These are phyloP conservation scores for Picea glauca DNA, from an alignment of 75 land plant genomes.

Conservation along the genomic window DNA sequence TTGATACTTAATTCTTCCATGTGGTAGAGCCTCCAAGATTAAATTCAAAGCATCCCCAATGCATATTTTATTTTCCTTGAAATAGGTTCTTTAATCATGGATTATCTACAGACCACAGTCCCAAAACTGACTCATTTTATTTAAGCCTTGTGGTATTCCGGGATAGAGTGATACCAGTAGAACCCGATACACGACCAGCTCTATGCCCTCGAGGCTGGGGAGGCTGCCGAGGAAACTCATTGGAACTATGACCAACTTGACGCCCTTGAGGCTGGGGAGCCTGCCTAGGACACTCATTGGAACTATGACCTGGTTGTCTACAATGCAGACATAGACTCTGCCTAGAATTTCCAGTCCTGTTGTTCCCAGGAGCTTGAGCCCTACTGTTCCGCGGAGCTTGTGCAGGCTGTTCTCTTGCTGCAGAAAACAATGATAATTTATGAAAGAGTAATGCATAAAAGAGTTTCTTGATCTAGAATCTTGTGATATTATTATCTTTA, in stretches of 20 bases:
- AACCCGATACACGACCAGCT: too few relatives aligned
- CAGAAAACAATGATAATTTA: not conserved
- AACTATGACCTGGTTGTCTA: conserved; percentile 65
- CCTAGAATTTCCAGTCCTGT: conserved; percentile 17
- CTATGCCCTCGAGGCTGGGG: conserved; percentile 12
- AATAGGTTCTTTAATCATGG: not conserved
- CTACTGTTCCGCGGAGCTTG: conserved; percentile 7
- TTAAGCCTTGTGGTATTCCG: not conserved
- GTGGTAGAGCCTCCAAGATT: too few relatives aligned
- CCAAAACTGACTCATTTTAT: not conserved
- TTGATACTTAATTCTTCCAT: too few relatives aligned
- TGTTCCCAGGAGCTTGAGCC: conserved; percentile 9
- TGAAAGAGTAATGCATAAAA: not conserved
- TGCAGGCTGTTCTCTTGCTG: conserved; percentile 41
- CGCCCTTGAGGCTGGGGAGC: conserved; percentile 15
- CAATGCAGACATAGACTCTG: conserved; percentile 47
- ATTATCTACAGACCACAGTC: not conserved
- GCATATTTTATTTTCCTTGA: too few relatives aligned
- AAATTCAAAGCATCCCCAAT: not conserved
- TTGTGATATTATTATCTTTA: conserved; percentile 6
- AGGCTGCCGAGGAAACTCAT: not conserved
- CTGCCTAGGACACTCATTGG: conserved; percentile 56
- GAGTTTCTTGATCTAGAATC: not conserved
- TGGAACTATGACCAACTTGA: conserved; percentile 9
- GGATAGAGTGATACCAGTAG: conserved; percentile 1